Conservation (phyloP, 352 stramenopile genomes). For the Phytopythium kandeliae region DNA sequence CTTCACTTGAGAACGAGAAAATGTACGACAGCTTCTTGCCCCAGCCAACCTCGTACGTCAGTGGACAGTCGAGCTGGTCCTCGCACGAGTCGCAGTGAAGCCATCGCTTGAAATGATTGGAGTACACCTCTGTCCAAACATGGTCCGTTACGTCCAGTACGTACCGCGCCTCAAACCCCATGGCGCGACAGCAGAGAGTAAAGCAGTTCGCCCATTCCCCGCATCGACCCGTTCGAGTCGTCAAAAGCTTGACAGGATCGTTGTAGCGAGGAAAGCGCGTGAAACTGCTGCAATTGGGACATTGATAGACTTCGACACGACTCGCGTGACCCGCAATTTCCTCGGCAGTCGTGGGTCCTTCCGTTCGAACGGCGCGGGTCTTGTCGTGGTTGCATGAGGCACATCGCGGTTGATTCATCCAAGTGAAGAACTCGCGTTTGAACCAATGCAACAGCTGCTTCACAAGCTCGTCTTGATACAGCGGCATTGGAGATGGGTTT, state of each 20-base stretch:
- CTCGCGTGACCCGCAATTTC: constrained; percentile 51
- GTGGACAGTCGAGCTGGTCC: constrained; percentile 87
- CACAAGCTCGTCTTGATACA: constrained; percentile 63
- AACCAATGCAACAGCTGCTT: constrained; percentile 85
- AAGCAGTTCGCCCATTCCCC: constrained; percentile 95
- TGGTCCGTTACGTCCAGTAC: constrained; percentile 94
- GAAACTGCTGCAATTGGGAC: constrained; percentile 33
- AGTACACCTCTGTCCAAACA: constrained; percentile 94
- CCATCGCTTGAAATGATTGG: constrained; percentile 72
- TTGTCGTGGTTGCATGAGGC: constrained; percentile 37
- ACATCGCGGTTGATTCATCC: constrained; percentile 84
- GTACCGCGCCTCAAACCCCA: constrained; percentile 90
- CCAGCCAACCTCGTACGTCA: constrained; percentile 95
- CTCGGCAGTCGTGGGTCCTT: constrained; percentile 47
- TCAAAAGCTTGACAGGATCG: constrained; percentile 82
- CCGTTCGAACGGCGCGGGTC: constrained; percentile 36
- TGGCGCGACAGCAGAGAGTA: constrained; percentile 82
- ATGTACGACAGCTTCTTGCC: constrained; percentile 93
- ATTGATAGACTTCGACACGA: constrained; percentile 87
- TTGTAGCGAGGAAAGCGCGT: constrained; percentile 91
- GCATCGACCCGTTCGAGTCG: constrained; percentile 81
- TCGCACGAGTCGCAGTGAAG: constrained; percentile 95
- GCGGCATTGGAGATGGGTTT: constrained; percentile 39
- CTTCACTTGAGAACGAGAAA: constrained; percentile 82
- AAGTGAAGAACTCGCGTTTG: constrained; percentile 88